A percentile compares a stretch with the other conserved stretches of the same genome.
phyloP scores from a whole-genome alignment of 495 filamentous ascomycete species.

The Astrocystis sublimbata region DNA sequence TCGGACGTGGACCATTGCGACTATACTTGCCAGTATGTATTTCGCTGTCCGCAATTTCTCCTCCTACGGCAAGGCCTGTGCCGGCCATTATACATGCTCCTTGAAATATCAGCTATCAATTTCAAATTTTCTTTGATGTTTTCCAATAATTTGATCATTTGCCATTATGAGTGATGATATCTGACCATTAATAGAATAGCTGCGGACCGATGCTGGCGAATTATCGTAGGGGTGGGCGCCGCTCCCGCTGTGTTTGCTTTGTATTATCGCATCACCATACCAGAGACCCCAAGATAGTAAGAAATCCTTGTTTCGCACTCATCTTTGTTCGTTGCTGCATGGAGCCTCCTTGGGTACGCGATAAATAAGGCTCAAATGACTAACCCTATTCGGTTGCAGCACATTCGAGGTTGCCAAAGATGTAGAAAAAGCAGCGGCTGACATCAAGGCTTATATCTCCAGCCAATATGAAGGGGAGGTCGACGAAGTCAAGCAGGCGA shows the following conservation, averaged over 20 bases:
- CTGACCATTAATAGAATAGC: slow-evolving; percentile 42
- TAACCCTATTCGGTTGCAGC: slow-evolving; percentile 25
- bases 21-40: slow-evolving; percentile 54
- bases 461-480: slow-evolving; percentile 55
- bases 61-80: background rate
- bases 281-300: slow-evolving; percentile 62
- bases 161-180: background rate
- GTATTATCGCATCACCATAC: slow-evolving; percentile 87
- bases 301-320: background rate
- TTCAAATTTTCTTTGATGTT: too few relatives aligned
- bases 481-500: slow-evolving; percentile 36
- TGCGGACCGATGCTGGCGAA: slow-evolving; percentile 81
- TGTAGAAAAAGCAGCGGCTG: slow-evolving; percentile 68
- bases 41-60: background rate
- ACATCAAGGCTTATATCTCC: slow-evolving; percentile 64
- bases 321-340: background rate
- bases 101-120: too few relatives aligned
- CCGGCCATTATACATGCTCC: background rate
- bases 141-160: background rate
- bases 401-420: slow-evolving; percentile 81
- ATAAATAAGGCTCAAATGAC: background rate
- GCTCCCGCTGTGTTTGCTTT: slow-evolving; percentile 74
- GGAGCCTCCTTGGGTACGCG: too few relatives aligned
- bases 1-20: slow-evolving; percentile 52
- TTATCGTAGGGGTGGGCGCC: slow-evolving; percentile 76